A percentile compares a stretch with the other conserved stretches of the same genome.
Evolutionary conservation across 495 filamentous ascomycete species (phyloP).

Genomic region (Cudoniella acicularis): DNA sequence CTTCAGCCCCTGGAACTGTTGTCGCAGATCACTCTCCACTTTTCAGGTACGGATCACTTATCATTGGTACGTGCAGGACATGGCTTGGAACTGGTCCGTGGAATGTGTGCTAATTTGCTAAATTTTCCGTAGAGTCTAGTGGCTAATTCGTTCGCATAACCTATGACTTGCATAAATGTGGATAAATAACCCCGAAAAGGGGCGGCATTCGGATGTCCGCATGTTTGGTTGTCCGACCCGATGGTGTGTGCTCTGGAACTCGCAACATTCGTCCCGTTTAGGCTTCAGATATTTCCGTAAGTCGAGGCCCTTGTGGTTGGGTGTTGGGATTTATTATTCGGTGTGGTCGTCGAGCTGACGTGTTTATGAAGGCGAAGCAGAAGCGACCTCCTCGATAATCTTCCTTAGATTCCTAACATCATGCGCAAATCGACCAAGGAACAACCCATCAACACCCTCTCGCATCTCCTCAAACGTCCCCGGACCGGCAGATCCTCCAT

Average conservation of each 20-base stretch:
- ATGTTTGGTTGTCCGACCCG: background rate
- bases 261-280: background rate
- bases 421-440: slow-evolving; percentile 78
- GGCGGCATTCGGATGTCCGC: background rate
- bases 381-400: slow-evolving; percentile 62
- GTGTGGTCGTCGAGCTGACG: too few relatives aligned
- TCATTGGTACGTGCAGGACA: background rate
- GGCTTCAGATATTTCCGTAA: background rate
- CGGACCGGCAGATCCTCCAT: slow-evolving; percentile 77
- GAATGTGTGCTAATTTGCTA: background rate
- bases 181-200: background rate
- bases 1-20: too few relatives aligned
- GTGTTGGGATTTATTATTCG: too few relatives aligned
- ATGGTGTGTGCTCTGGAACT: background rate
- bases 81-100: too few relatives aligned
- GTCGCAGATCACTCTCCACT: background rate
- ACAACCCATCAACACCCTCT: slow-evolving; percentile 74
- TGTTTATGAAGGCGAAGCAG: background rate
- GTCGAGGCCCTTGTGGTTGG: too few relatives aligned
- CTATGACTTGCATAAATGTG: background rate
- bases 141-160: too few relatives aligned
- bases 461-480: slow-evolving; percentile 65
- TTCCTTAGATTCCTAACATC: slow-evolving; percentile 61
- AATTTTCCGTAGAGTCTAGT: too few relatives aligned
- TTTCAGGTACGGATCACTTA: background rate